Evolutionary conservation across 306 rosid species (phyloP), one percentile per base, ranked within the genome.

Genomic region (Vicia villosa): DNA sequence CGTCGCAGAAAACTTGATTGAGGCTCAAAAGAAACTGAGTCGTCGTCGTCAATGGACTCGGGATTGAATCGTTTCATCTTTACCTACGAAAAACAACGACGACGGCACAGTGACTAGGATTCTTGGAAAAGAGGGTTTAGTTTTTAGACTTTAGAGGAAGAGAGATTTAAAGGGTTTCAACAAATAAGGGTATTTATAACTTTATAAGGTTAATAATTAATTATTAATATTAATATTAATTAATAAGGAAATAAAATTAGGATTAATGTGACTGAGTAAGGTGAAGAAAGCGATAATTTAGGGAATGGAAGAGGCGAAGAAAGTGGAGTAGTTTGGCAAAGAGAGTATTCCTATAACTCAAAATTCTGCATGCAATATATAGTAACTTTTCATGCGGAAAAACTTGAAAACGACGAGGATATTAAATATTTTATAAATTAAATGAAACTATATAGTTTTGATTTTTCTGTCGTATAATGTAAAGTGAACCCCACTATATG

Each of bases 281-380:
- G 46, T 8, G 19, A 5, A 19, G 34, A 19, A 10, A n/a, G n/a
- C n/a, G n/a, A n/a, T n/a, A n/a, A n/a, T n/a, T 57, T 5, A 51
- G 66, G 69, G 19, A 54, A 26, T 2, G 38, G 43, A 54, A 21
- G 42, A 3, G 21, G 32, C 13, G 46, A 41, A 41, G 59, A 2
- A 14, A 12, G 72, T 20, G 58, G 16, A 14, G 61, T 30, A 36
- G 51, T 32, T 30, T 20, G 10, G 68, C 11, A 46, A 65, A 45
- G 68, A 50, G 79, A 72, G 51, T 42, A 0, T 24, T 59, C 34
- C 59, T 37, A 41, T 55, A 64, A 65, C 17, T 22, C 47, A 0
- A 34, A 63, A 36, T 67, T 71, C 68, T 85, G 94, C 88, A 88
- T 85, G 90, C 90, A 85, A 83, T 77, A 65, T 85, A 77, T 77